Evolutionary conservation across 2,329 filamentous ascomycete species (phyloP).

Genomic region (Teratosphaeria viscida): DNA sequence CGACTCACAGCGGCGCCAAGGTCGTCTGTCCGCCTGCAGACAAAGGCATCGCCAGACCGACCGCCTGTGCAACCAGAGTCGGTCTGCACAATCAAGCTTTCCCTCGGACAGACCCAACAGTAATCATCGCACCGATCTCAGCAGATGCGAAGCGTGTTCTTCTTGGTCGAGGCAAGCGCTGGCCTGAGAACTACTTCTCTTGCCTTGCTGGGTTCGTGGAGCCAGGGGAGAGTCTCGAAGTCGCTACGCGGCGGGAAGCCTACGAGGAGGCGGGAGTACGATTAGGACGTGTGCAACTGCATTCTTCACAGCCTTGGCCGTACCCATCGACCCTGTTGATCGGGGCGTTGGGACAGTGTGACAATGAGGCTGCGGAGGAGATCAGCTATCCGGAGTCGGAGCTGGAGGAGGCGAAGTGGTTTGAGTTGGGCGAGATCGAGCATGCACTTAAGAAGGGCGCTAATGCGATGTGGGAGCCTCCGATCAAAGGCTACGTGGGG

Average conservation of each 20-base stretch:
- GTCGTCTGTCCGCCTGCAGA: neutral
- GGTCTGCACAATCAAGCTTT: neutral
- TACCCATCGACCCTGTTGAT: neutral
- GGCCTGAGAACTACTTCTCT: neutral
- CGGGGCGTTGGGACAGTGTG: neutral
- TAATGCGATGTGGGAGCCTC: neutral
- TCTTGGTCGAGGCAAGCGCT: neutral
- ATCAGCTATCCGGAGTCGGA: neutral
- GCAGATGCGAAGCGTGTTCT: neutral
- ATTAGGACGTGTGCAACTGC: neutral
- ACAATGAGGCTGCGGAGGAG: neutral
- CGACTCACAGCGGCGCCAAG: neutral
- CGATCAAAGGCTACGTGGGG: neutral
- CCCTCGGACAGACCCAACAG: neutral
- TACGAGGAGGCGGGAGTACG: constrained; percentile 2
- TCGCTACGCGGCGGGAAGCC: neutral
- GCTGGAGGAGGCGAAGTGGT: neutral
- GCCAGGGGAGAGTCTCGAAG: neutral
- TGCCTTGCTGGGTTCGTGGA: neutral
- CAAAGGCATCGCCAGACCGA: neutral
- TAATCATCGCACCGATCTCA: neutral
- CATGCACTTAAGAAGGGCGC: neutral
- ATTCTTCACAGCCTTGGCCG: neutral
- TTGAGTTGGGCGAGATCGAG: neutral
- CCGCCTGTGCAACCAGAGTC: neutral